Evolutionary conservation across 1,284 basidiomycete species (phyloP).

Genomic region (Salmacisia buchloeana): DNA sequence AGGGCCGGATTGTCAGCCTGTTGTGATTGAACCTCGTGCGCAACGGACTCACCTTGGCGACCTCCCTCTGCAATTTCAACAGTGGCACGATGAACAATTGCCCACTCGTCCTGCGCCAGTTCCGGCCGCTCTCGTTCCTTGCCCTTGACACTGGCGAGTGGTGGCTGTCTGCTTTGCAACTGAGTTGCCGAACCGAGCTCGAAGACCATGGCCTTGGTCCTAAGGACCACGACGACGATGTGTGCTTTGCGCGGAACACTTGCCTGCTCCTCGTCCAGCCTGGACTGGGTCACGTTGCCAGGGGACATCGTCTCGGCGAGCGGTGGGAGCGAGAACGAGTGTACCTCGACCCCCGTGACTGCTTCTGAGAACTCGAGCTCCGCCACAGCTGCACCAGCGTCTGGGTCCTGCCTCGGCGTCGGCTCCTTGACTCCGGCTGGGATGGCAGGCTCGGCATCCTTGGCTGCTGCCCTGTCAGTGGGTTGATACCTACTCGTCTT

Average conservation of each 20-base stretch:
- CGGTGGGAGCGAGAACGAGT: slow-evolving; percentile 13
- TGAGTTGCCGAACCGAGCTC: slow-evolving; percentile 19
- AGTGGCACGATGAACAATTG: neutral
- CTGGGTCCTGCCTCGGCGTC: neutral
- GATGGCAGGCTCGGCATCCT: neutral
- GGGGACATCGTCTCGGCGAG: too few species aligned
- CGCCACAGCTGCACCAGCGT: slow-evolving; percentile 17
- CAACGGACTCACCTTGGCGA: neutral
- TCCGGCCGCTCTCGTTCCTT: too few species aligned
- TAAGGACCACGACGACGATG: slow-evolving; percentile 29
- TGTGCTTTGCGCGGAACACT: too few species aligned
- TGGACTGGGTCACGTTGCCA: too few species aligned
- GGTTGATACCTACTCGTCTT: neutral
- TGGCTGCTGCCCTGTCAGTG: neutral
- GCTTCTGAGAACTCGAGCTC: slow-evolving; percentile 41
- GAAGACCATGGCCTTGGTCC: slow-evolving; percentile 30
- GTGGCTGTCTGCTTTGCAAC: neutral
- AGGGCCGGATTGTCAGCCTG: neutral
- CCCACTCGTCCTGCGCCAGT: neutral
- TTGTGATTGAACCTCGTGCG: neutral
- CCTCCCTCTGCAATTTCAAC: neutral
- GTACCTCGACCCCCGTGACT: slow-evolving; percentile 29
- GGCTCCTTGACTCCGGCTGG: neutral
- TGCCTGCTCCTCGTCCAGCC: too few species aligned
- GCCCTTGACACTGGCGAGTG: too few species aligned